These are phyloP conservation scores for Tylopilus orsonianus DNA, from an alignment of 1,284 basidiomycete genomes.

Conservation along the genomic window DNA sequence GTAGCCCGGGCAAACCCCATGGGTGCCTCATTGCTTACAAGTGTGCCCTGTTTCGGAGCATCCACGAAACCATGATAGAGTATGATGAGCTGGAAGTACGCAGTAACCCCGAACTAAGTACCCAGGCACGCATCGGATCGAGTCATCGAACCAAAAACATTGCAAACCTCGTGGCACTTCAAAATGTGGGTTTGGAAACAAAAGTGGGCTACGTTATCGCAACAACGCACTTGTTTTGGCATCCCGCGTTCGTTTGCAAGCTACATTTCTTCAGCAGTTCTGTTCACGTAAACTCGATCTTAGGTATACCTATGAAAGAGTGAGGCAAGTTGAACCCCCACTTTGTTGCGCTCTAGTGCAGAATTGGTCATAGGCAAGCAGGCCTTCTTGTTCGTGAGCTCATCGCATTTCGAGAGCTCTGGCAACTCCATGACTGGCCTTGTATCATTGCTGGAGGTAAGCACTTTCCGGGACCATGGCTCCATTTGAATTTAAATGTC, in stretches of 20 bases:
- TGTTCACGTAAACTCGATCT: conserved; percentile 3
- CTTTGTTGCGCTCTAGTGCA: neutral
- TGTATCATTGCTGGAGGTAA: conserved; percentile 83
- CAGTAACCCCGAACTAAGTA: conserved; percentile 33
- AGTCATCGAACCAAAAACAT: conserved; percentile 85
- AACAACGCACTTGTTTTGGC: conserved; percentile 93
- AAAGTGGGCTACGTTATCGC: conserved; percentile 65
- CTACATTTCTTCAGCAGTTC: neutral
- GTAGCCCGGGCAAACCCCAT: conserved; percentile 74
- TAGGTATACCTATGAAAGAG: conserved; percentile 87
- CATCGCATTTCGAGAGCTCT: conserved; percentile 52
- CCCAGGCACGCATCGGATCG: conserved; percentile 47
- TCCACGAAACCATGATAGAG: conserved; percentile 48
- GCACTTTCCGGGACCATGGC: neutral
- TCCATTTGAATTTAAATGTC: conserved; percentile 5
- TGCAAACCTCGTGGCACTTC: conserved; percentile 70
- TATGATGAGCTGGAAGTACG: conserved; percentile 69
- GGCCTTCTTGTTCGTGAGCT: conserved; percentile 71
- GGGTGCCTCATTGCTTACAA: conserved; percentile 81
- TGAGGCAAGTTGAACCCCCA: conserved; percentile 47
- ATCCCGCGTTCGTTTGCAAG: conserved; percentile 66
- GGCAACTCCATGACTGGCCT: conserved; percentile 61
- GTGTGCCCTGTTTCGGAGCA: conserved; percentile 46
- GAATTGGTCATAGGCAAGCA: conserved; percentile 52
- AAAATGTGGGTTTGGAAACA: conserved; percentile 35